phyloP scores from a whole-genome alignment of 306 rosid species.

The Fragaria ananassa region DNA sequence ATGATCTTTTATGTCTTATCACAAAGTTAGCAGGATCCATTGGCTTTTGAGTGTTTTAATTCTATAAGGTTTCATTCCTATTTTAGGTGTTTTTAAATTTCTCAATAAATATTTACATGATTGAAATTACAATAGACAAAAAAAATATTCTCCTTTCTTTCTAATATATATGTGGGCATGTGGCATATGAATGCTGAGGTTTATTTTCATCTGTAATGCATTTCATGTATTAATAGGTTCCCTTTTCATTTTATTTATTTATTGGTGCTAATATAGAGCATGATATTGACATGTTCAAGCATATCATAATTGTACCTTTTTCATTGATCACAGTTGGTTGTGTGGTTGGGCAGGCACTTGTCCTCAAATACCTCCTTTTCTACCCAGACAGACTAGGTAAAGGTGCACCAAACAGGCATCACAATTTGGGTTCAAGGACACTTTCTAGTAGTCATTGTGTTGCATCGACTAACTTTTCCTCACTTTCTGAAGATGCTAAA shows the following conservation, averaged over 20 bases:
- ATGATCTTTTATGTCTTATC: background rate
- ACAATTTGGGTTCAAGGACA: slow-evolving; percentile 42
- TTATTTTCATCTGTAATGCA: background rate
- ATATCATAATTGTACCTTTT: slow-evolving; percentile 14
- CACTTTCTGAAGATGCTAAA: slow-evolving; percentile 69
- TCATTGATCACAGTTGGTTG: slow-evolving; percentile 28
- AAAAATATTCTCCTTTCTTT: background rate
- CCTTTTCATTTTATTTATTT: background rate
- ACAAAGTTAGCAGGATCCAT: background rate
- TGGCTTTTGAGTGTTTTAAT: background rate
- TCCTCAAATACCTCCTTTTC: slow-evolving; percentile 83
- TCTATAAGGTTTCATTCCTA: background rate
- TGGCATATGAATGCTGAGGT: background rate
- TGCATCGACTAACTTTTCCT: slow-evolving; percentile 60
- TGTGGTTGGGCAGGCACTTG: slow-evolving; percentile 73
- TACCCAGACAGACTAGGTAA: slow-evolving; percentile 50
- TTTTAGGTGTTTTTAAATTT: background rate
- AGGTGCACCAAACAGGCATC: slow-evolving; percentile 43
- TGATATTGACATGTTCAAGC: slow-evolving; percentile 16
- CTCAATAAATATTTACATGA: background rate
- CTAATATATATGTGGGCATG: background rate
- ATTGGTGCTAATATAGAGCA: background rate
- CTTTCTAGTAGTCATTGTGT: slow-evolving; percentile 45
- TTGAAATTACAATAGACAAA: background rate
- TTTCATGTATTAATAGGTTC: background rate